A percentile compares a stretch with the other conserved stretches of the same genome.
Conservation (phyloP, 1,284 basidiomycete species). For the Schizopora paradoxa region DNA sequence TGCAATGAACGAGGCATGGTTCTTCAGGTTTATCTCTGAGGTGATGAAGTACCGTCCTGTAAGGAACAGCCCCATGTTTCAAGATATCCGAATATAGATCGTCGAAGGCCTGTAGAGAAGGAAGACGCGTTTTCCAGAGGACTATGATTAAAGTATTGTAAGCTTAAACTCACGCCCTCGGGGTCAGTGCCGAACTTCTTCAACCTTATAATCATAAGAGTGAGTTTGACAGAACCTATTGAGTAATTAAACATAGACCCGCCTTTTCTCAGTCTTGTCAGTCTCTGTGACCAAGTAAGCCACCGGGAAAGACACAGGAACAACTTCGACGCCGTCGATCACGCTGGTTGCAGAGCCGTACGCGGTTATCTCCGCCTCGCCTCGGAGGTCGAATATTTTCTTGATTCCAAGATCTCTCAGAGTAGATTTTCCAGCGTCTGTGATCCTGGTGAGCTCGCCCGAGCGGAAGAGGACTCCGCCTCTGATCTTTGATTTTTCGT, state of each 20-base stretch:
- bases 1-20: slow-evolving; percentile 40
- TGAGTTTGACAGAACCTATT: background rate
- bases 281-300: slow-evolving; percentile 22
- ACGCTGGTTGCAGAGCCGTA: slow-evolving; percentile 28
- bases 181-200: slow-evolving; percentile 28
- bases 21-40: slow-evolving; percentile 35
- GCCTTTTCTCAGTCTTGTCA: slow-evolving; percentile 9
- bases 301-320: slow-evolving; percentile 28
- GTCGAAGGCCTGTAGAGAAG: slow-evolving; percentile 30
- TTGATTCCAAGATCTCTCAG: slow-evolving; percentile 33
- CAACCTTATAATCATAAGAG: slow-evolving; percentile 18
- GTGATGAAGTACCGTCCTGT: slow-evolving; percentile 33
- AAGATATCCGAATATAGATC: slow-evolving; percentile 32
- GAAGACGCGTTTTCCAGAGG: background rate
- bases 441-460: slow-evolving; percentile 35
- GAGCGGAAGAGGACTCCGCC: slow-evolving; percentile 35
- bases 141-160: background rate
- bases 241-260: background rate
- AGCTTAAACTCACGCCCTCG: slow-evolving; percentile 23
- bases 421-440: slow-evolving; percentile 31
- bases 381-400: slow-evolving; percentile 39
- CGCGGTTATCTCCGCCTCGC: slow-evolving; percentile 31
- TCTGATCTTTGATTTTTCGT: slow-evolving; percentile 22
- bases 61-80: slow-evolving; percentile 29
- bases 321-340: slow-evolving; percentile 31